Evolutionary conservation across 1,284 basidiomycete genomes (phyloP), one percentile per base, ranked within the genome.

Genomic region (Ustilago curta): DNA sequence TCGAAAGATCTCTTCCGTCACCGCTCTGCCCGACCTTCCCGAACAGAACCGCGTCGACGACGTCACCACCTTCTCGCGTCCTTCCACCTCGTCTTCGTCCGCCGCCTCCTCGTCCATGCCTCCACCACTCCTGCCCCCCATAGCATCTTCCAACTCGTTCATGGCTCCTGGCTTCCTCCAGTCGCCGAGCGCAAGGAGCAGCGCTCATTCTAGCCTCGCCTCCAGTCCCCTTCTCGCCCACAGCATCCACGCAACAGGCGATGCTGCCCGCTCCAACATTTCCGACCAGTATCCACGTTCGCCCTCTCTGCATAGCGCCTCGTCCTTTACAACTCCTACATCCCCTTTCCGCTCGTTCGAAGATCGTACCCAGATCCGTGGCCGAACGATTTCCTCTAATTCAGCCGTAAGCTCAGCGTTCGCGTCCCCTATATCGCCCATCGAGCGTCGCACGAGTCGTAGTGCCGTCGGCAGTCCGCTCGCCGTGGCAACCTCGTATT

Each of bases 1-100:
- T 45, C 65, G 60, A 21, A 59, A 50, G 23, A 60, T 53, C 27
- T 52, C 57, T 0, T 73, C 70, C 1, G 44, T 50, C 3, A 58
- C 57, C 50, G 43, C 50, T 5, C 48, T 73, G 2, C 70, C 65
- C 18, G 56, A 73, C n/a, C 65, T 73, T 5, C 70, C 64, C 7
- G 70, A 68, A 21, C 64, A 58, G 40, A 58, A 53, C 14, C 64
- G 58, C 6, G 23, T 61, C 23, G 70, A 64, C 23, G 48, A 64
- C 18, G 11, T 51, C 39, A 14, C 31, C 48, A 18, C 53, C n/a
- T 25, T 55, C 23, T 42, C 50, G 18, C 61, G 57, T 21, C 54
- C 68, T 5, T 57, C 61, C 39, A 64, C 61, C n/a, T 58, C 55
- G 4, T 70, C 62, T 31, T 63, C 52, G 0, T 56, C 53, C 8